These are phyloP conservation scores for Naegleria gruberi DNA, from an alignment of 208 protist genomes.

Conservation along the genomic window DNA sequence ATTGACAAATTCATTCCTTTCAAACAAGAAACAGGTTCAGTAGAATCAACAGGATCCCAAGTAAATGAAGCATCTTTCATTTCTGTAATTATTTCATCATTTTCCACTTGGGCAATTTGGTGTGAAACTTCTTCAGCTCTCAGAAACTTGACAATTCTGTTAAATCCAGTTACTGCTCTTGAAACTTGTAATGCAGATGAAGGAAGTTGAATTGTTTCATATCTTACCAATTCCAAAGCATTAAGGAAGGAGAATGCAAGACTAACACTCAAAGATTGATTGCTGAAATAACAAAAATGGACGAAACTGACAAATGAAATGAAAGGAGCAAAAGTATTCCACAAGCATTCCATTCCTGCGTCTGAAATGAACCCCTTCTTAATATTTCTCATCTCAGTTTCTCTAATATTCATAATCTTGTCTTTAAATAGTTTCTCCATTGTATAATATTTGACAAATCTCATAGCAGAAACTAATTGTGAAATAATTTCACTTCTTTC, in stretches of 20 bases:
- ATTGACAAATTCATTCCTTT: conserved; percentile 3
- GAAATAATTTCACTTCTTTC: conserved; percentile 69
- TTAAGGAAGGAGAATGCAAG: background rate
- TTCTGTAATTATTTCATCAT: background rate
- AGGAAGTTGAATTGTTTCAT: background rate
- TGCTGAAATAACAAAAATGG: background rate
- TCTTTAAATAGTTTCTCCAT: conserved; percentile 51
- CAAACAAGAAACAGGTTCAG: background rate
- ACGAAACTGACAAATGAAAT: background rate
- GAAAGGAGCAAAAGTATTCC: background rate
- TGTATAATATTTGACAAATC: conserved; percentile 76
- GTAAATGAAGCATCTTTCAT: background rate
- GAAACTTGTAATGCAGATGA: background rate
- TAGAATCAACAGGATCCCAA: background rate
- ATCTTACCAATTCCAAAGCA: background rate
- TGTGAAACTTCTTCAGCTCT: background rate
- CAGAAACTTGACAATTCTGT: background rate
- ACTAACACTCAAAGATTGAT: background rate
- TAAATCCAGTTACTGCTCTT: background rate
- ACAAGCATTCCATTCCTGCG: background rate
- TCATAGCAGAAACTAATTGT: conserved; percentile 72
- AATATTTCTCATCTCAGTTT: conserved; percentile 41
- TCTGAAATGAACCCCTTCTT: conserved; percentile 13
- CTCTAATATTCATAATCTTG: conserved; percentile 46
- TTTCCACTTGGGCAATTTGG: background rate